phyloP scores from a whole-genome alignment of 202 grass and related monocot species.

The Panicum virgatum region DNA sequence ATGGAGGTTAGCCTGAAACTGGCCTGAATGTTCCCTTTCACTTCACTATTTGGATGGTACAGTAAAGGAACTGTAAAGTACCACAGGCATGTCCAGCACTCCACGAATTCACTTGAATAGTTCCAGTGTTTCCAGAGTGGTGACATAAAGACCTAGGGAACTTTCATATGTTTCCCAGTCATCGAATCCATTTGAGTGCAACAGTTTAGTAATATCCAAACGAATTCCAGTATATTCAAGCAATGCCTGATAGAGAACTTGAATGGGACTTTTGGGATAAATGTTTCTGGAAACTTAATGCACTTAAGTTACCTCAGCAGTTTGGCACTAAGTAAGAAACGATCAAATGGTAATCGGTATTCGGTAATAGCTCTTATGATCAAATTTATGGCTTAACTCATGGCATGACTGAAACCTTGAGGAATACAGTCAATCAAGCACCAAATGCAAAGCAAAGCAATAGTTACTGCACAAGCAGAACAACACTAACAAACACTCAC shows the following conservation, averaged over 20 bases:
- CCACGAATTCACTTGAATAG: neutral
- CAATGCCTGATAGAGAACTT: neutral
- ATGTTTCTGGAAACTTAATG: neutral
- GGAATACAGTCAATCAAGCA: slow-evolving; percentile 11
- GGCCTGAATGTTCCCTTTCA: neutral
- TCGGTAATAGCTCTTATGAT: neutral
- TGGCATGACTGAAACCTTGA: neutral
- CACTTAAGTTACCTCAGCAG: neutral
- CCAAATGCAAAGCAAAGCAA: neutral
- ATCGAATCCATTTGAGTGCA: neutral
- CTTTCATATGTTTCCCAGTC: neutral
- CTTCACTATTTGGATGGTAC: neutral
- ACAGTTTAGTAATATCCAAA: neutral
- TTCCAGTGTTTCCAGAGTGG: neutral
- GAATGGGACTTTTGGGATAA: neutral
- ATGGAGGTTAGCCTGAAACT: neutral
- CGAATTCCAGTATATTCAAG: slow-evolving; percentile 5
- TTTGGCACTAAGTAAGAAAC: neutral
- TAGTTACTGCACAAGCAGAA: neutral
- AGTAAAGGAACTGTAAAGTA: neutral
- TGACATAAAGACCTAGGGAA: neutral
- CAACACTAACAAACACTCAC: slow-evolving; percentile 23
- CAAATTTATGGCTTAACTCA: neutral
- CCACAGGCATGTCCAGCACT: neutral
- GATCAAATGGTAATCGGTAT: neutral